phyloP scores from a whole-genome alignment of 192 early-diverging fungal species.

The Linnemannia hyalina region DNA sequence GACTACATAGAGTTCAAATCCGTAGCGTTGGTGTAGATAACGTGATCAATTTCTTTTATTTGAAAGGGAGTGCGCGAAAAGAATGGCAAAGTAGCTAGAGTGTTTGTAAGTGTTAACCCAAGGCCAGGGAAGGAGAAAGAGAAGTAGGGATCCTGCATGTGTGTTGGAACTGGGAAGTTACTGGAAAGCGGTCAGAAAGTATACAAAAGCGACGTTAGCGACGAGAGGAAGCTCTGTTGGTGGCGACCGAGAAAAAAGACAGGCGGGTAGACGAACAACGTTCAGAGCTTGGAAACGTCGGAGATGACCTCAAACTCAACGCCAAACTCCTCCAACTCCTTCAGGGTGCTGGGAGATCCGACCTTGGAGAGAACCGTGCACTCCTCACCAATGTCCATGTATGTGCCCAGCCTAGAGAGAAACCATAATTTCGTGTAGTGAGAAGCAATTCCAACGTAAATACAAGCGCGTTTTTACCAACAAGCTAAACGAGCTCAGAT shows the following conservation, averaged over 20 bases:
- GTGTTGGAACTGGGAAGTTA: neutral
- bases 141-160: neutral
- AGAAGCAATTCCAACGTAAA: too few species aligned
- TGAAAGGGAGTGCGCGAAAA: neutral
- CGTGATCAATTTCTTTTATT: neutral
- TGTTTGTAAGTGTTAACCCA: neutral
- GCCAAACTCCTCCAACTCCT: slow-evolving; percentile 12
- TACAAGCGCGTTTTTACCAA: too few species aligned
- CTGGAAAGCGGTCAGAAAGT: neutral
- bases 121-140: neutral
- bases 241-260: neutral
- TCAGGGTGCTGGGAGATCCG: neutral
- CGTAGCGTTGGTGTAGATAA: neutral
- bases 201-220: neutral
- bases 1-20: neutral
- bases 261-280: neutral
- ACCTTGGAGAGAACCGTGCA: slow-evolving; percentile 31
- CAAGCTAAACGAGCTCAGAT: too few species aligned
- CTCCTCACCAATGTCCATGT: slow-evolving; percentile 29
- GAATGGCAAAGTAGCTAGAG: too few species aligned
- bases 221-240: neutral
- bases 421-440: neutral
- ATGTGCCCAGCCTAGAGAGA: slow-evolving; percentile 23
- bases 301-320: slow-evolving; percentile 23
- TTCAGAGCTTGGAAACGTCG: neutral